Percentiles rank a stretch among this genome's conserved stretches.
These are phyloP conservation scores for Alnus glutinosa DNA, from an alignment of 306 rosid species.

Conservation along the genomic window DNA sequence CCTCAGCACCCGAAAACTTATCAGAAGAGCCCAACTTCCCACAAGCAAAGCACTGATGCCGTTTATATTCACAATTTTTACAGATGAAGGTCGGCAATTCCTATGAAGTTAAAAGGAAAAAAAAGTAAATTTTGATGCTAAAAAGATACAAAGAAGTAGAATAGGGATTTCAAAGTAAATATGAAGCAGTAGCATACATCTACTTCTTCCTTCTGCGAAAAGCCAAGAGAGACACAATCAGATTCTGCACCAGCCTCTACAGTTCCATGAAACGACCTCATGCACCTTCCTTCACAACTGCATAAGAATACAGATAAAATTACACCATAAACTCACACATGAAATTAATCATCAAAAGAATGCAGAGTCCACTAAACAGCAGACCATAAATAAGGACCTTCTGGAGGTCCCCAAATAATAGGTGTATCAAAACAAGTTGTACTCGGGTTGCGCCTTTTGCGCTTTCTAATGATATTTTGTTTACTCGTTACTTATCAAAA, in stretches of 20 bases:
- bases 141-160: constrained; percentile 13
- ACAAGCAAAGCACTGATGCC: constrained; percentile 90
- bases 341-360: background rate
- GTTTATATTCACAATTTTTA: constrained; percentile 67
- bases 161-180: constrained; percentile 14
- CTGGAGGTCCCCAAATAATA: background rate
- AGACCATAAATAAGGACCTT: background rate
- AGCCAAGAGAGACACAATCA: constrained; percentile 69
- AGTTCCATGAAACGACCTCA: constrained; percentile 88
- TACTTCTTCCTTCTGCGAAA: constrained; percentile 58
- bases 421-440: too few relatives aligned
- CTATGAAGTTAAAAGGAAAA: constrained; percentile 47
- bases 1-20: constrained; percentile 75
- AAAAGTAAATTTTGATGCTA: background rate
- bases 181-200: constrained; percentile 55
- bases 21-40: constrained; percentile 82
- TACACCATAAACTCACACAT: background rate
- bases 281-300: constrained; percentile 95
- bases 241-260: constrained; percentile 60
- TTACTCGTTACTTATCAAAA: too few relatives aligned
- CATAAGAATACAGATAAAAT: constrained; percentile 21
- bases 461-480: too few relatives aligned
- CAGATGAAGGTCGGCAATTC: constrained; percentile 65
- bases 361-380: background rate
- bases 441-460: too few relatives aligned